Base-by-base conservation (phyloP, 202 grass and related monocot species). In the Musa balbisiana region DNA sequence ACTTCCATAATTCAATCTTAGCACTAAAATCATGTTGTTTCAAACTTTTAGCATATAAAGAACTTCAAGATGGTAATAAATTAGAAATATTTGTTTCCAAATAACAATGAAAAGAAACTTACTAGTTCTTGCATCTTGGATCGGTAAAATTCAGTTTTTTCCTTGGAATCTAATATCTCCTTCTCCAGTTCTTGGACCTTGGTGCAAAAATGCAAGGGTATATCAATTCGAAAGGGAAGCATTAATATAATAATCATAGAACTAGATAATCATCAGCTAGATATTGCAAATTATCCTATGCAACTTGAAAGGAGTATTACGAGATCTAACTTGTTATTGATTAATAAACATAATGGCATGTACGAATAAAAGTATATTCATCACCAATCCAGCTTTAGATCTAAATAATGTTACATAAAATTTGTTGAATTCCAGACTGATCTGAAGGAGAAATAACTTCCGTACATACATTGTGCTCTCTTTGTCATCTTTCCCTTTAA, bases 151-250 rank as follows among this genome's bases (percentile, higher is more conserved):
- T 99, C 89, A 14, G 80, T 99, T 83, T 99, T 99, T 82, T 95
- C 91, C 79, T 84, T 99, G 25, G 96, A 95, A 86, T 99, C 91
- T 62, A 95, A 80, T 62, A 99, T 99, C 84, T 92, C 96, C 77
- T 99, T 99, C 83, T 99, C 96, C 84, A 99, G 83, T 73, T 90
- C 96, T 95, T 99, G 87, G 83, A 99, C 96, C 96, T 99, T 90
- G 80, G 79, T 66, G 62, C 9, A 11, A 21, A 80, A 87, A 79
- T 67, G 54, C 13, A 73, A 26, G 14, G 23, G 9, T 3, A 26
- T 4, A 53, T 23, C 49, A 25, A 9, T 29, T 73, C 2, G 27
- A 56, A 73, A 52, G 29, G 11, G 13, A 73, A 73, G 24, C 27
- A 27, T 55, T 26, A 11, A 55, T 62, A 25, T 55, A 54, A 15